These are phyloP conservation scores for Picocystis sp. DNA, from an alignment of 163 green algal species.

Conservation along the genomic window DNA sequence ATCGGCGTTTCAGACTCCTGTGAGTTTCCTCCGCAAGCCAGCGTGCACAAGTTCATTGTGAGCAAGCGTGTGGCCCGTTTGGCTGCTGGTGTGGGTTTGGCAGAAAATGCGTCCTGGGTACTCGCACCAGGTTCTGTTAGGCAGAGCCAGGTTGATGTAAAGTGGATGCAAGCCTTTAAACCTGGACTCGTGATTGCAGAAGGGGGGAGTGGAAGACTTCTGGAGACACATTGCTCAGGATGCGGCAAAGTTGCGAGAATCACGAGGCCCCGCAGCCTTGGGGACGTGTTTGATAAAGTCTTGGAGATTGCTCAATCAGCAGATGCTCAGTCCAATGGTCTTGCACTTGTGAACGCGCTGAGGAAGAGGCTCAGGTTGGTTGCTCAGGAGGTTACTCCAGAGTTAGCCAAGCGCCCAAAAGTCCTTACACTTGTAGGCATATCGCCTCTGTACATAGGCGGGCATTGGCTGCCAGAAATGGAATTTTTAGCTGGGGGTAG, in stretches of 20 bases:
- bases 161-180: too few species aligned
- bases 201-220: too few species aligned
- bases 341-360: constrained; percentile 40
- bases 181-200: too few species aligned
- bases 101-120: too few species aligned
- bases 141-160: too few species aligned
- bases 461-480: constrained; percentile 75
- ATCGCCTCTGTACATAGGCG: constrained; percentile 33
- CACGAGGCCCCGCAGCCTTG: too few species aligned
- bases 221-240: too few species aligned
- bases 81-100: too few species aligned
- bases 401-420: constrained; percentile 9
- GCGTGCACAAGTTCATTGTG: constrained; percentile 10
- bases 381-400: constrained; percentile 18
- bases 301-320: constrained; percentile 50
- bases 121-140: too few species aligned
- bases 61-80: too few species aligned
- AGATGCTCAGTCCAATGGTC: constrained; percentile 29
- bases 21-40: constrained; percentile 38
- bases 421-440: constrained; percentile 33
- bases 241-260: too few species aligned
- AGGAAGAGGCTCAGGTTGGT: constrained; percentile 38
- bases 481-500: constrained; percentile 54
- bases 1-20: constrained; percentile 50
- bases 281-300: constrained; percentile 41